Evolutionary conservation across 371 early-diverging fungal genomes (phyloP), one percentile per base, ranked within the genome.

Genomic region (Entomophthora muscae): DNA sequence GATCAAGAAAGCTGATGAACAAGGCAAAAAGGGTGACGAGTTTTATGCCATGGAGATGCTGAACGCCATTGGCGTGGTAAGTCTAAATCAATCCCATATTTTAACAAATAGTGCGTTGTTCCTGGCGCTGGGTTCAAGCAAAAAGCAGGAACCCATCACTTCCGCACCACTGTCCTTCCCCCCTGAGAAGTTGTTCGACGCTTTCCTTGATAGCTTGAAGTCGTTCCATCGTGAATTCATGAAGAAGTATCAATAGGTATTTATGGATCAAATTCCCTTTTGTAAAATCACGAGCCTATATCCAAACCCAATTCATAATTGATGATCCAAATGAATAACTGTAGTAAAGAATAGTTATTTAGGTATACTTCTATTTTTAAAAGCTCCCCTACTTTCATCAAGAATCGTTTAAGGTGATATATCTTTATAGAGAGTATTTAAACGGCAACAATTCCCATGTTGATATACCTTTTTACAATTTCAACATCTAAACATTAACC

Each of bases 81-180:
- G 78, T 67, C 72, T 30, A 69, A 32, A 27, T 27, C 13, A 7
- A 65, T 64, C 31, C 68, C 23, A 23, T 13, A 57, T 42, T 22
- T 21, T 3, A 23, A 24, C 22, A 60, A 26, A 22, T 64, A 76
- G 64, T 91, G 90, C 66, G 83, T 89, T 32, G 88, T 91, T 5
- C 84, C 91, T 0, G 92, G 89, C 22, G 79, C 83, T 53, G 98
- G 98, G 17, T 98, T 98, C 66, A 85, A 88, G 28, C 96, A 98
- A 79, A 78, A 80, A 66, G 77, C 79, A 2, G 88, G 85, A 53
- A 98, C 95, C 1, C 91, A 78, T 71, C 98, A 98, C 32, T 63
- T 63, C 30, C 26, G 55, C 3, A 54, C 63, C 32, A 63, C 56
- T 23, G 53, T 56, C 7, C 31, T 63, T n/a, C 7, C 63, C 63